Evolutionary conservation across 1,284 basidiomycete genomes (phyloP).

Genomic region (Athelia psychrophila): DNA sequence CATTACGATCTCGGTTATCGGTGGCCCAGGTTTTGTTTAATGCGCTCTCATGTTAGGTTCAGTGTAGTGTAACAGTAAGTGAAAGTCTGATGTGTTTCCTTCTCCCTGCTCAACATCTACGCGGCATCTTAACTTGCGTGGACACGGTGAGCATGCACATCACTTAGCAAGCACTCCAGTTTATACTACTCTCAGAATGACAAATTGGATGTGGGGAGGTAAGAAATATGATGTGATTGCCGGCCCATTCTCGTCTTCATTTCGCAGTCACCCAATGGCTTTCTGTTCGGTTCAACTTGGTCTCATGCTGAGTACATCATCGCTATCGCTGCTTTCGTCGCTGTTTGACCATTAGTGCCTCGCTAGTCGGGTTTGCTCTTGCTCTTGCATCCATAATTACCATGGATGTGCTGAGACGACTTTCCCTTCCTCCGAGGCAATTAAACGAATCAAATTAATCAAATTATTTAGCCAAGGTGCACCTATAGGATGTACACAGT

Average conservation of each 20-base stretch:
- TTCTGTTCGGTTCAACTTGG: slow-evolving; percentile 79
- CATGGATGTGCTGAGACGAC: slow-evolving; percentile 68
- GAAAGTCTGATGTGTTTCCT: slow-evolving; percentile 14
- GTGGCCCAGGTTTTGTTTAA: slow-evolving; percentile 72
- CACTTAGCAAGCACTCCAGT: background rate
- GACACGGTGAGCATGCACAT: slow-evolving; percentile 59
- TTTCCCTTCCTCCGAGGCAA: too few species aligned
- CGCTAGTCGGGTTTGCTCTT: slow-evolving; percentile 82
- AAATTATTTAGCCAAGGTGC: too few species aligned
- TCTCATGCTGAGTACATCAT: slow-evolving; percentile 74
- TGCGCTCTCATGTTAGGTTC: slow-evolving; percentile 56
- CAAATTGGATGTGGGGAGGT: slow-evolving; percentile 88
- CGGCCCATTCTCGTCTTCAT: slow-evolving; percentile 12
- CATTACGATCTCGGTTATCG: slow-evolving; percentile 79
- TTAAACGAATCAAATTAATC: too few species aligned
- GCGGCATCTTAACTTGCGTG: slow-evolving; percentile 82
- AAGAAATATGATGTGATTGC: slow-evolving; percentile 21
- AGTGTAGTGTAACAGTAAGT: slow-evolving; percentile 67
- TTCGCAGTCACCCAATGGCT: slow-evolving; percentile 83
- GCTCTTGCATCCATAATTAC: slow-evolving; percentile 80
- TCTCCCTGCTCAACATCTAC: slow-evolving; percentile 41
- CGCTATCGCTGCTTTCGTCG: slow-evolving; percentile 68
- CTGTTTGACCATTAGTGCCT: slow-evolving; percentile 72
- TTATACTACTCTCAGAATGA: slow-evolving; percentile 48
- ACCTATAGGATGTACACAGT: too few species aligned